phyloP scores from a whole-genome alignment of 441 rosid genomes.

The Iberis amara region DNA sequence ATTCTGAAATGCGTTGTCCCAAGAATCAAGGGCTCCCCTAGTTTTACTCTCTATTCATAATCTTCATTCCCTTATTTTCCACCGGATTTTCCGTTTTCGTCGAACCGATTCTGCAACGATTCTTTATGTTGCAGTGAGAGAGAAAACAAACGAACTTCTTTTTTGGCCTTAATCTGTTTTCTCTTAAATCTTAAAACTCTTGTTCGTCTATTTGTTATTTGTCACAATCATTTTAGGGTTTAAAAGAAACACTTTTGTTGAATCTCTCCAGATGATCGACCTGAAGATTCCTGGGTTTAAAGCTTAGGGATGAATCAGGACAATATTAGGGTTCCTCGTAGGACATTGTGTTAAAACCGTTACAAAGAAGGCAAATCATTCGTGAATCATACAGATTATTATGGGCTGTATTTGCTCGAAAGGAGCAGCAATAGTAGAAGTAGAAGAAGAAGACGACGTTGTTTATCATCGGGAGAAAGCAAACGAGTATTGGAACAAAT shows the following conservation, averaged over 20 bases:
- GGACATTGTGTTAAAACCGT: conserved; percentile 4
- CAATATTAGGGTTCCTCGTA: no score
- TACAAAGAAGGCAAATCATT: neutral
- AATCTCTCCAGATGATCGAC: conserved; percentile 2
- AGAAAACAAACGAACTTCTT: neutral
- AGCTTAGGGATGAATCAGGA: conserved; percentile 25
- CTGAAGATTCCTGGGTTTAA: conserved; percentile 23
- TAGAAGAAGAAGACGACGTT: conserved; percentile 32
- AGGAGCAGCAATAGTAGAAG: conserved; percentile 36
- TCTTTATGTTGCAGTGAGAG: conserved; percentile 5
- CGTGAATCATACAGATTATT: neutral
- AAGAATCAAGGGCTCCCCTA: conserved; percentile 26
- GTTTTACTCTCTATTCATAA: conserved; percentile 25
- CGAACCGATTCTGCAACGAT: conserved; percentile 9
- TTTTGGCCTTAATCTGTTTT: neutral
- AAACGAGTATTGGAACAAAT: conserved; percentile 29
- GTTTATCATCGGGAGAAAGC: conserved; percentile 26
- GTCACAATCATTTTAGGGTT: conserved; percentile 1
- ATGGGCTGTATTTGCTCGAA: conserved; percentile 83
- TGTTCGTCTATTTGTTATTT: no score
- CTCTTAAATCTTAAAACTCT: no score
- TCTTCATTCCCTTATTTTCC: conserved; percentile 13
- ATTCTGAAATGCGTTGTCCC: conserved; percentile 24
- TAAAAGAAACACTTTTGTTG: conserved; percentile 20
- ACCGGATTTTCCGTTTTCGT: conserved; percentile 26